phyloP scores from a whole-genome alignment of 2,329 filamentous ascomycete genomes.

The Podosphaera leucotricha region DNA sequence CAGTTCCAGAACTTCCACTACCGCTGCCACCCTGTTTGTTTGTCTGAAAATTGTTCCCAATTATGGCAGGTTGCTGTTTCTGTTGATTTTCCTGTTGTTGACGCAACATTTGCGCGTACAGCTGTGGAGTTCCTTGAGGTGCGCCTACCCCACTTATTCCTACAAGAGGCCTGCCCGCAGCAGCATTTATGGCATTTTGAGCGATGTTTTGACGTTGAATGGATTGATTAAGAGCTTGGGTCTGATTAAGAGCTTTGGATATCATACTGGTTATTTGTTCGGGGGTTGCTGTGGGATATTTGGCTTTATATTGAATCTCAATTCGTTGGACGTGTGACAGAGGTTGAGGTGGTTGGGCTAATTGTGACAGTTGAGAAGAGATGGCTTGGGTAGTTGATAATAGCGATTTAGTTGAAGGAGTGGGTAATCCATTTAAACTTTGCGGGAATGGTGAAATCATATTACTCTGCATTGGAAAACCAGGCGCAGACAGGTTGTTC shows the following conservation, averaged over 20 bases:
- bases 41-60: constrained; percentile 3
- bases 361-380: constrained; percentile 14
- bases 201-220: constrained; percentile 21
- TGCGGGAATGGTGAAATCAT: constrained; percentile 28
- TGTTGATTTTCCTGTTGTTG: constrained; percentile 27
- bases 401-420: constrained; percentile 15
- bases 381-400: constrained; percentile 8
- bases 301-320: constrained; percentile 9
- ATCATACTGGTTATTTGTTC: constrained; percentile 30
- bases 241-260: constrained; percentile 19
- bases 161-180: constrained; percentile 18
- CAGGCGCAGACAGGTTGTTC: constrained; percentile 12
- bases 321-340: constrained; percentile 5
- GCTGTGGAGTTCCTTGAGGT: constrained; percentile 19
- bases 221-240: constrained; percentile 16
- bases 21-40: constrained; percentile 4
- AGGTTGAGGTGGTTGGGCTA: constrained; percentile 5
- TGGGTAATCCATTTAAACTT: constrained; percentile 24
- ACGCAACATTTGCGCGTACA: constrained; percentile 28
- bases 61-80: constrained; percentile 14
- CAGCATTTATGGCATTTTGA: constrained; percentile 27
- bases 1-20: constrained; percentile 6
- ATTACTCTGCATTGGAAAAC: constrained; percentile 17
- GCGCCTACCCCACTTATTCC: constrained; percentile 8
- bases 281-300: constrained; percentile 19